These are phyloP conservation scores for Fistulinella prunicolor DNA, from an alignment of 768 basidiomycete genomes.

Conservation along the genomic window DNA sequence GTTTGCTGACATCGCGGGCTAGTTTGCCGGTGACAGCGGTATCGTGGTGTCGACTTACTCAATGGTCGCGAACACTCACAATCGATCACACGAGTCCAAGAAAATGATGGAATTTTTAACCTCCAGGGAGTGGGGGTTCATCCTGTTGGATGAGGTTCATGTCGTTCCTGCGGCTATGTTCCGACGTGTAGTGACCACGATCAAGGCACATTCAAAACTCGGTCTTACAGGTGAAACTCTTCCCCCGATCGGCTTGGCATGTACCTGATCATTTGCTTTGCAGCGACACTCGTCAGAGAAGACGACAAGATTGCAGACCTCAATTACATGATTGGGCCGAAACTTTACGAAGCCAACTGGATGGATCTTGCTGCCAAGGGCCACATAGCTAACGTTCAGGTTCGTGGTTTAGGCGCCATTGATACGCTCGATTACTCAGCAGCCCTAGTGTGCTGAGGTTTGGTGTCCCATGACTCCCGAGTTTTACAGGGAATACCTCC, in stretches of 20 bases:
- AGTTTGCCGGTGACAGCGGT: slow-evolving; percentile 97
- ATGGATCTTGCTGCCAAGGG: slow-evolving; percentile 99
- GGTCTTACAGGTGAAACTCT: slow-evolving; percentile 79
- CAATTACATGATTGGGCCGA: slow-evolving; percentile 99
- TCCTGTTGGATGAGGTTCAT: slow-evolving; percentile 96
- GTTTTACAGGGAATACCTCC: slow-evolving; percentile 96
- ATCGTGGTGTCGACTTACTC: slow-evolving; percentile 99
- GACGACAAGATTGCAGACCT: slow-evolving; percentile 98
- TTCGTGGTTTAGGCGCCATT: slow-evolving; percentile 33
- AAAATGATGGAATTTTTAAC: slow-evolving; percentile 99
- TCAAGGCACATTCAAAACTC: slow-evolving; percentile 98
- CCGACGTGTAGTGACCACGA: slow-evolving; percentile 93
- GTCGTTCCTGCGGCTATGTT: slow-evolving; percentile 99
- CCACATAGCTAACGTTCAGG: slow-evolving; percentile 99
- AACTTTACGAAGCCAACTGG: slow-evolving; percentile 99
- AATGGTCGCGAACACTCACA: slow-evolving; percentile 98
- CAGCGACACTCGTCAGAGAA: slow-evolving; percentile 96
- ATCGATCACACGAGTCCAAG: slow-evolving; percentile 97
- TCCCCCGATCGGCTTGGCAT: not conserved
- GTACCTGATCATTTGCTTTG: slow-evolving; percentile 5
- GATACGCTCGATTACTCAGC: slow-evolving; percentile 1
- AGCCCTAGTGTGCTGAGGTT: slow-evolving; percentile 88
- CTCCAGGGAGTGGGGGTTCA: slow-evolving; percentile 98
- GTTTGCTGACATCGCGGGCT: slow-evolving; percentile 8
- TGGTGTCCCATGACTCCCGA: slow-evolving; percentile 99